Evolutionary conservation across 2,329 filamentous ascomycete genomes (phyloP).

Genomic region (Aspergillus jensenii): DNA sequence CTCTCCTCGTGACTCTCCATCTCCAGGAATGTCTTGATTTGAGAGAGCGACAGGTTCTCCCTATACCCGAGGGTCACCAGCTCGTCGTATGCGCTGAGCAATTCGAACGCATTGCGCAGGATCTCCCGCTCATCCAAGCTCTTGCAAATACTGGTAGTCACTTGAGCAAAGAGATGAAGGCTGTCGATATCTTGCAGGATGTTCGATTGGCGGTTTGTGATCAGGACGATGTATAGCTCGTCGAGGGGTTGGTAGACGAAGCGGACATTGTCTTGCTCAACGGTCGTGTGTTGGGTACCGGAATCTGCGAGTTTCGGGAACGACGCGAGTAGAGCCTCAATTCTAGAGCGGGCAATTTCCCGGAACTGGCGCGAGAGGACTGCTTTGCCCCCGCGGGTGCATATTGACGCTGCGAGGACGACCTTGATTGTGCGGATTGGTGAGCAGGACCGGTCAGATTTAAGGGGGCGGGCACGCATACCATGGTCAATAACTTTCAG

Average conservation of each 20-base stretch:
- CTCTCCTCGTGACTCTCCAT: slow-evolving; percentile 99
- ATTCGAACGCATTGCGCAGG: slow-evolving; percentile 87
- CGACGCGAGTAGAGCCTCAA: slow-evolving; percentile 93
- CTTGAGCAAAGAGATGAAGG: slow-evolving; percentile 94
- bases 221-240: slow-evolving; percentile 99
- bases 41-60: slow-evolving; percentile 92
- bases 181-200: slow-evolving; percentile 99
- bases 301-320: slow-evolving; percentile 97
- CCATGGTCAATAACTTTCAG: slow-evolving; percentile 24
- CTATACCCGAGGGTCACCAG: slow-evolving; percentile 92
- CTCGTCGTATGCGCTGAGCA: slow-evolving; percentile 96
- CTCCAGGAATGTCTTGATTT: slow-evolving; percentile 98
- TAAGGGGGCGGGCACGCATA: slow-evolving; percentile 13
- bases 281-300: slow-evolving; percentile 94
- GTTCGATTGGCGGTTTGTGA: slow-evolving; percentile 99
- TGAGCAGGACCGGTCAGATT: slow-evolving; percentile 13
- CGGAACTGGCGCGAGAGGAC: slow-evolving; percentile 97
- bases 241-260: slow-evolving; percentile 99
- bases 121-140: slow-evolving; percentile 95
- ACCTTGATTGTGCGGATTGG: slow-evolving; percentile 60
- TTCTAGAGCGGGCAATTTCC: slow-evolving; percentile 93
- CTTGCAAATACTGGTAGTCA: slow-evolving; percentile 95
- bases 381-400: slow-evolving; percentile 95
- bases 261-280: slow-evolving; percentile 98
- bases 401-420: slow-evolving; percentile 97